phyloP scores from a whole-genome alignment of 441 rosid species.

The Populus hybrid region DNA sequence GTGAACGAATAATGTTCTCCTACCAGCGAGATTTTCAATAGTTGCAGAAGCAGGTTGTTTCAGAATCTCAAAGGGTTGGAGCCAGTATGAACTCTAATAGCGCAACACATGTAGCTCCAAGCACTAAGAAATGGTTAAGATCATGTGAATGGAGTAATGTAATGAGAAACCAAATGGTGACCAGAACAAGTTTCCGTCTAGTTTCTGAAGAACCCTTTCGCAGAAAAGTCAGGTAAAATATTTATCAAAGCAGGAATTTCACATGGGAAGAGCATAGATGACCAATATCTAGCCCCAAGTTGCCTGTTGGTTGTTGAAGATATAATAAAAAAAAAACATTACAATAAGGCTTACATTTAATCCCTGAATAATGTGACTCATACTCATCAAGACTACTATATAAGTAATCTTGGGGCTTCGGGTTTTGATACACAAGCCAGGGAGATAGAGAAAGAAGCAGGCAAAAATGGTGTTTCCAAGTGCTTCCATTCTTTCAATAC shows the following conservation, averaged over 20 bases:
- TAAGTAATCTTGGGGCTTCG: not conserved
- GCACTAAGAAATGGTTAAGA: not conserved
- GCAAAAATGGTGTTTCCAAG: not conserved
- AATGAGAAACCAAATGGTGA: not conserved
- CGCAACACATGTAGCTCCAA: not conserved
- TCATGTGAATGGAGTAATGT: not conserved
- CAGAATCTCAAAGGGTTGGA: not conserved
- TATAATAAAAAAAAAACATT: not conserved
- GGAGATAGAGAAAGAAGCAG: not conserved
- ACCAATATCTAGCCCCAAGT: too few relatives aligned
- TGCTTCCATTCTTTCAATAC: conserved; percentile 4
- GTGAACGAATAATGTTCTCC: not conserved
- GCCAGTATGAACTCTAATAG: not conserved
- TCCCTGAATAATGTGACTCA: not conserved
- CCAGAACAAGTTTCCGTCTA: not conserved
- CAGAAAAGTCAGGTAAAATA: not conserved
- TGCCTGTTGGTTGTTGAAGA: not conserved
- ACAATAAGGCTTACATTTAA: not conserved
- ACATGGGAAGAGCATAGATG: not conserved
- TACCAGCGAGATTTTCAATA: not conserved
- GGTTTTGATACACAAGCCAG: not conserved
- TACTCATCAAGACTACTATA: not conserved
- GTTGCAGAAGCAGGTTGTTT: not conserved
- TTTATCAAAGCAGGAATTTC: not conserved
- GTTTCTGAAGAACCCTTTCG: not conserved